Percentiles rank a stretch among this genome's conserved stretches.
phyloP scores from a whole-genome alignment of 768 basidiomycete genomes.

The Amanita jacksonii region DNA sequence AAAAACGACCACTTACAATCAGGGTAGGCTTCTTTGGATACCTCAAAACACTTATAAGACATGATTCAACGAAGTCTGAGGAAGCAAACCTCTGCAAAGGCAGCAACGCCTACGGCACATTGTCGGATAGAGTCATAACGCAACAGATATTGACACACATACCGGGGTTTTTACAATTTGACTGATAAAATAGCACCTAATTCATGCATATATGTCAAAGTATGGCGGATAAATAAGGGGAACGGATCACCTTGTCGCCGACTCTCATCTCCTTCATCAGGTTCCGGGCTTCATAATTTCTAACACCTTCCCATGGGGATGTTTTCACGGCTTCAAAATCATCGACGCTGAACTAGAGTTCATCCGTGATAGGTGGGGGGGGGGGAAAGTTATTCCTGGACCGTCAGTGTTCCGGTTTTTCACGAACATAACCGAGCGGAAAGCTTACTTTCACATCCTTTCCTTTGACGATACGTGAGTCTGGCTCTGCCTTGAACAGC shows the following conservation, averaged over 20 bases:
- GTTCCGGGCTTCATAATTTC: slow-evolving; percentile 77
- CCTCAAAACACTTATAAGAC: slow-evolving; percentile 28
- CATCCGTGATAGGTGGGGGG: neutral
- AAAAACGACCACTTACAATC: slow-evolving; percentile 50
- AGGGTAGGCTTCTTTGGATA: slow-evolving; percentile 80
- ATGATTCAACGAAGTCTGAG: slow-evolving; percentile 4
- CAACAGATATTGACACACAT: slow-evolving; percentile 8
- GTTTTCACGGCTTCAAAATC: slow-evolving; percentile 66
- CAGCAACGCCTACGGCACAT: slow-evolving; percentile 52
- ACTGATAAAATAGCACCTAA: slow-evolving; percentile 81
- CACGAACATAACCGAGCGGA: too few relatives aligned
- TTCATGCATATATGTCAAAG: neutral
- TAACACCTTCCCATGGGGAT: slow-evolving; percentile 83
- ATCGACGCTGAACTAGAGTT: slow-evolving; percentile 73
- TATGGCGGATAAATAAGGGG: neutral
- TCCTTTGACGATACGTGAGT: slow-evolving; percentile 75
- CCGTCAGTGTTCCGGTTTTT: neutral
- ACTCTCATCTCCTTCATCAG: slow-evolving; percentile 73
- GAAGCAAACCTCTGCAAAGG: slow-evolving; percentile 60
- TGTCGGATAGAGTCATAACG: neutral
- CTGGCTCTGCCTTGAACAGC: slow-evolving; percentile 84
- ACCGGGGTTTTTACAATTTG: slow-evolving; percentile 81
- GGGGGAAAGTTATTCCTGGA: slow-evolving; percentile 2
- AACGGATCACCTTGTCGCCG: slow-evolving; percentile 54
- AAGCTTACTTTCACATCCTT: slow-evolving; percentile 68